A percentile compares a stretch with the other conserved stretches of the same genome.
These are phyloP conservation scores for Antrodiella citrinella DNA, from an alignment of 768 basidiomycete species.

Conservation along the genomic window DNA sequence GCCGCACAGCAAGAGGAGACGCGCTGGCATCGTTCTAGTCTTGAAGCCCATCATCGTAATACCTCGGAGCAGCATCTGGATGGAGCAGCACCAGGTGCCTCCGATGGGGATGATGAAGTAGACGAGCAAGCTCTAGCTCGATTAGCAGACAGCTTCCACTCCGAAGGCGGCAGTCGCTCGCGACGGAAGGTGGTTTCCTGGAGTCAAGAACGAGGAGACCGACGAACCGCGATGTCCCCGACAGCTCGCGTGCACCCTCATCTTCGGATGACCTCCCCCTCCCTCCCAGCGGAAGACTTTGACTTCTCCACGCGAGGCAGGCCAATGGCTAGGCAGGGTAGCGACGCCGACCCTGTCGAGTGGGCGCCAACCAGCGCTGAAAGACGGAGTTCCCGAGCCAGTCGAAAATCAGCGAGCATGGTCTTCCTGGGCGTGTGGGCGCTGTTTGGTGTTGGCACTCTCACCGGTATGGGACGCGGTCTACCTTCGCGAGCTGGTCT, in stretches of 20 bases:
- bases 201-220: constrained; percentile 52
- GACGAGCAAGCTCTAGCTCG: constrained; percentile 47
- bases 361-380: constrained; percentile 13
- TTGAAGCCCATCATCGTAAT: constrained; percentile 18
- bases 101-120: constrained; percentile 36
- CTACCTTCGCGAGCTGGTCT: constrained; percentile 20
- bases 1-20: constrained; percentile 53
- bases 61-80: constrained; percentile 23
- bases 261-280: constrained; percentile 24
- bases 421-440: constrained; percentile 76
- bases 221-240: constrained; percentile 19
- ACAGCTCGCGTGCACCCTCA: constrained; percentile 19
- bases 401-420: constrained; percentile 65
- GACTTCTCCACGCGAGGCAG: constrained; percentile 35
- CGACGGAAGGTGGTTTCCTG: constrained; percentile 54
- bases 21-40: constrained; percentile 25
- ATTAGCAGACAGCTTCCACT: constrained; percentile 71
- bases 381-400: constrained; percentile 46
- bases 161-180: constrained; percentile 47
- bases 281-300: constrained; percentile 16
- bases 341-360: constrained; percentile 17
- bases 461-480: constrained; percentile 27
- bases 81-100: too few relatives aligned
- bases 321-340: constrained; percentile 30
- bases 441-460: constrained; percentile 58